Percentiles rank a stretch among this genome's conserved stretches.
Conservation (phyloP, 306 rosid species). For the Ormosia emarginata region DNA sequence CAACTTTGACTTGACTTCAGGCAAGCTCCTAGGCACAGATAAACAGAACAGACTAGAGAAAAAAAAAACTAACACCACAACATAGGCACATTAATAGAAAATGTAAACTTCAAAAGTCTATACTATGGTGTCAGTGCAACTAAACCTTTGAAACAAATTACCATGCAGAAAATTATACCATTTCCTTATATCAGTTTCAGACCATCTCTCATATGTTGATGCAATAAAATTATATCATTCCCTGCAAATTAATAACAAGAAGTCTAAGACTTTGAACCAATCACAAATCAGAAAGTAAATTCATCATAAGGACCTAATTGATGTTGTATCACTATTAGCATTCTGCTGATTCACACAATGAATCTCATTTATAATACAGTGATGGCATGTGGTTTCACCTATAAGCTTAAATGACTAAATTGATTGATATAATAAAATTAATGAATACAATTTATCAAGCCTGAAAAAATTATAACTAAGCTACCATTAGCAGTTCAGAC, state of each 20-base stretch:
- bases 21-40: too few species aligned
- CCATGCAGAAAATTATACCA: too few species aligned
- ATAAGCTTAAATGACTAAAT: not conserved
- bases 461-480: not conserved
- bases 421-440: not conserved
- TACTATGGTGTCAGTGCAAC: too few species aligned
- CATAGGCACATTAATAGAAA: too few species aligned
- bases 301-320: not conserved
- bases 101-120: too few species aligned
- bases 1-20: too few species aligned
- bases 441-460: not conserved
- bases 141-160: too few species aligned
- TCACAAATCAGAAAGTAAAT: constrained; percentile 2
- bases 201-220: too few species aligned
- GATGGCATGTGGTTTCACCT: not conserved
- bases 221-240: too few species aligned
- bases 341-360: not conserved
- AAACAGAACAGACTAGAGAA: too few species aligned
- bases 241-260: constrained; percentile 24
- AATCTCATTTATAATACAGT: not conserved
- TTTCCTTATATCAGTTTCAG: too few species aligned
- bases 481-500: not conserved
- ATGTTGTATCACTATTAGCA: not conserved
- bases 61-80: too few species aligned
- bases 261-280: not conserved